Evolutionary conservation across 768 basidiomycete species (phyloP), one percentile per base, ranked within the genome.

Genomic region (Crassisporium funariophilum): DNA sequence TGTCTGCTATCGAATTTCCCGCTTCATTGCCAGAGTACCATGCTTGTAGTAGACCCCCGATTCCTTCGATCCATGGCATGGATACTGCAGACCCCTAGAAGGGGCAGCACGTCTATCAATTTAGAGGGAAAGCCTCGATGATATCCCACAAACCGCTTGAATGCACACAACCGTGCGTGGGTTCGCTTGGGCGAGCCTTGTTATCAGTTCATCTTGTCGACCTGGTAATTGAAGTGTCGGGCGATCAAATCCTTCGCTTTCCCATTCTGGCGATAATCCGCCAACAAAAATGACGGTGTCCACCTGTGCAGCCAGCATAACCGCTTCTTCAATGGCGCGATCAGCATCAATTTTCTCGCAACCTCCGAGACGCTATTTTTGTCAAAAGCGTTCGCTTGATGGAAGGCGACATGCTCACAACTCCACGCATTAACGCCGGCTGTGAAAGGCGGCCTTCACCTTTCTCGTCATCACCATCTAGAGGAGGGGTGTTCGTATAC

Each of bases 201-300:
- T 47, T 43, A 86, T 81, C 5, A 84, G 64, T 59, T 85, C 80
- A 58, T 87, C 76, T 53, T 82, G 79, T 11, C 67, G 60, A 4
- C 80, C 78, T 35, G 85, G 85, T 56, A 87, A 69, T 36, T 73
- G 64, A 19, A 89, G 67, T 1, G 78, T 74, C 10, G 79, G 79
- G 25, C 87, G 69, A 54, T 89, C 87, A 54, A 84, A 87, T 6
- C 84, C 84, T 64, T 88, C 87, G 50, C 79, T 81, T 66, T 89
- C 86, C 82, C 83, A 88, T 64, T 89, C 83, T 0, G 80, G 78
- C 22, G 80, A 81, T 16, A 86, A 69, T 4, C 86, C 86, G 9
- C 67, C 78, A 48, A 85, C 70, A 53, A 80, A 70, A 54, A 84
- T 64, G 37, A 81, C 85, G 33, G 73, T 74, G 60, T 86, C 84